Conservation (phyloP, 768 basidiomycete genomes). For the Boletales sp. region DNA sequence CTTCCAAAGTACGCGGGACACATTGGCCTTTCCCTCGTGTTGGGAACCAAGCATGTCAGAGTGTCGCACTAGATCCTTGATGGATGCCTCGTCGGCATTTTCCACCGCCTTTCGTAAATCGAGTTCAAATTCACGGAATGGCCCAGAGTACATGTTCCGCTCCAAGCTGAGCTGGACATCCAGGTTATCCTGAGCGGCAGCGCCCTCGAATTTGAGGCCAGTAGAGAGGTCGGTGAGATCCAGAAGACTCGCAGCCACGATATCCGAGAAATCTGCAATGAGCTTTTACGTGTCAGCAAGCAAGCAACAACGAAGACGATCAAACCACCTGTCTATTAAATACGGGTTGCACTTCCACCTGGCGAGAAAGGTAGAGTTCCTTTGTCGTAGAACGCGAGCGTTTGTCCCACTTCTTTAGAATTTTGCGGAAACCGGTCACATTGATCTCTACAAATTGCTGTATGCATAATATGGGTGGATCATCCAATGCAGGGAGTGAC, state of each 20-base stretch:
- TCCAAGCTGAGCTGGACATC: slow-evolving; percentile 69
- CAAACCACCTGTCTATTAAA: slow-evolving; percentile 86
- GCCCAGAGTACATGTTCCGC: slow-evolving; percentile 57
- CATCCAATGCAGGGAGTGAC: slow-evolving; percentile 7
- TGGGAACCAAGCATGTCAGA: slow-evolving; percentile 65
- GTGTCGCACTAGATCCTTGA: slow-evolving; percentile 67
- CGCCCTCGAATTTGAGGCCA: slow-evolving; percentile 74
- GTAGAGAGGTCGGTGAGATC: slow-evolving; percentile 75
- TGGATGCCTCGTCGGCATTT: slow-evolving; percentile 52
- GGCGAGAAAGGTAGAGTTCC: slow-evolving; percentile 91
- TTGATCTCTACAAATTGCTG: slow-evolving; percentile 98
- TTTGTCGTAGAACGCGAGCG: slow-evolving; percentile 93
- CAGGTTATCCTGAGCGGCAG: slow-evolving; percentile 72
- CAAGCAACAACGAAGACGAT: not conserved
- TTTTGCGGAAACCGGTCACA: slow-evolving; percentile 94
- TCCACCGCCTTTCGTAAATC: slow-evolving; percentile 78
- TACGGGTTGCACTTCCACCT: slow-evolving; percentile 98
- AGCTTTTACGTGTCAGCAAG: slow-evolving; percentile 47
- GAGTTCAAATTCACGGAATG: slow-evolving; percentile 85
- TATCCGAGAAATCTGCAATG: slow-evolving; percentile 92
- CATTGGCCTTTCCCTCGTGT: slow-evolving; percentile 57
- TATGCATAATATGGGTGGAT: slow-evolving; percentile 14
- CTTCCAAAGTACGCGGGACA: slow-evolving; percentile 94
- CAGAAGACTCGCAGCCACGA: slow-evolving; percentile 78
- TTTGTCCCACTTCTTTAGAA: slow-evolving; percentile 98